A percentile compares a stretch with the other conserved stretches of the same genome.
Conservation (phyloP, 139 green algal genomes). For the Pedinophyceae sp. region DNA sequence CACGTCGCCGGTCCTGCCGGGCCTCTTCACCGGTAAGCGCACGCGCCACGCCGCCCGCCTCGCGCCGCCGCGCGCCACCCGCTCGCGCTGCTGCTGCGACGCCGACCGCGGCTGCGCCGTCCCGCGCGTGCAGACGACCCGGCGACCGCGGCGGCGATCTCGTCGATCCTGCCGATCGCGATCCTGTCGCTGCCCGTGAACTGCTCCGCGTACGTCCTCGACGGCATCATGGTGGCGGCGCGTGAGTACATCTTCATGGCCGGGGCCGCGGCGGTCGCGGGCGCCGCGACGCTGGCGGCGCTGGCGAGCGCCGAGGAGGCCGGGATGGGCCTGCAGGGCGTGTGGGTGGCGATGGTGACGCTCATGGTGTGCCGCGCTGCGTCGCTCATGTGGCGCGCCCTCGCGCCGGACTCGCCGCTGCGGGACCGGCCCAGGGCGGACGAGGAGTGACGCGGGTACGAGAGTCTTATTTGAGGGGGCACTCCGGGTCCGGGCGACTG, state of each 20-base stretch:
- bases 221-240: constrained; percentile 56
- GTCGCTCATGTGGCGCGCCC: constrained; percentile 30
- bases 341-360: constrained; percentile 29
- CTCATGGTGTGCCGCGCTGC: constrained; percentile 27
- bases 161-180: constrained; percentile 35
- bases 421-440: too few species aligned
- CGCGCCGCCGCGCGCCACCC: too few species aligned
- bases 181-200: constrained; percentile 50
- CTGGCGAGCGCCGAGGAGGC: constrained; percentile 19
- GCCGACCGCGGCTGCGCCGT: too few species aligned
- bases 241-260: constrained; percentile 49
- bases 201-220: constrained; percentile 48
- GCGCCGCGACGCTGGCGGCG: constrained; percentile 11
- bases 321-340: constrained; percentile 22
- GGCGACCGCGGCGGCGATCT: constrained; percentile 12
- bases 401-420: constrained; percentile 12
- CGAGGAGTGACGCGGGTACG: too few species aligned
- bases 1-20: constrained; percentile 13
- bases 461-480: too few species aligned
- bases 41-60: too few species aligned
- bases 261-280: constrained; percentile 21
- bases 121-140: too few species aligned
- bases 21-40: constrained; percentile 25
- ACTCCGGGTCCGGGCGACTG: too few species aligned
- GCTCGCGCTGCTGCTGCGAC: too few species aligned